Evolutionary conservation across 1,139 yeast species (phyloP).

Genomic region (Candida mesenterica): DNA sequence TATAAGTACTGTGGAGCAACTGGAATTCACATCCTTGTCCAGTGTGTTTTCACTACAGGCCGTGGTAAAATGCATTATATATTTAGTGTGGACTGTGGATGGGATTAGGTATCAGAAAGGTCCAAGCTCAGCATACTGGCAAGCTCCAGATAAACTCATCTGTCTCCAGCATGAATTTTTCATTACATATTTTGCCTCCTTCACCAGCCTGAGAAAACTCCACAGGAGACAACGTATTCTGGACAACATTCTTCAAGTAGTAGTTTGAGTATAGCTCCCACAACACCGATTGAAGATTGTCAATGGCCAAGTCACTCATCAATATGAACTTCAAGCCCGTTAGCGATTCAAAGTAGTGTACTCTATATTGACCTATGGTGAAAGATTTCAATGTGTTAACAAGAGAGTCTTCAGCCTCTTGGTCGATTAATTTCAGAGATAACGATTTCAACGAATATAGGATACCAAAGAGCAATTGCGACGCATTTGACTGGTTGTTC

Average conservation of each 20-base stretch:
- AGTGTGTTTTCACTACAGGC: too few species aligned
- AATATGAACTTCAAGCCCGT: slow-evolving; percentile 75
- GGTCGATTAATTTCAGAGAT: slow-evolving; percentile 58
- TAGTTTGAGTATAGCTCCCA: slow-evolving; percentile 66
- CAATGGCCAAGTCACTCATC: slow-evolving; percentile 65
- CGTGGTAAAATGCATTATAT: too few species aligned
- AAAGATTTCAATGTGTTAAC: slow-evolving; percentile 61
- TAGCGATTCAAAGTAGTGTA: slow-evolving; percentile 79
- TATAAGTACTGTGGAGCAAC: too few species aligned
- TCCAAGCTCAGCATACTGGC: slow-evolving; percentile 5
- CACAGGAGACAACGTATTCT: slow-evolving; percentile 57
- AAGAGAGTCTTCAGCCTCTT: slow-evolving; percentile 14
- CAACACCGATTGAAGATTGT: slow-evolving; percentile 58
- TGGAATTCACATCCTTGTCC: too few species aligned
- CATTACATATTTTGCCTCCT: slow-evolving; percentile 38
- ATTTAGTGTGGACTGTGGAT: too few species aligned
- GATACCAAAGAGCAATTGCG: slow-evolving; percentile 86
- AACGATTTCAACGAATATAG: slow-evolving; percentile 76
- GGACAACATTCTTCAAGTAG: slow-evolving; percentile 67
- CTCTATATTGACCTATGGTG: slow-evolving; percentile 69
- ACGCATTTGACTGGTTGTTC: slow-evolving; percentile 59
- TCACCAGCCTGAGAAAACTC: slow-evolving; percentile 39
- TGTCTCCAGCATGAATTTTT: slow-evolving; percentile 33
- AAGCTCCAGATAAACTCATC: slow-evolving; percentile 11
- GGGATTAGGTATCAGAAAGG: background rate